These are phyloP conservation scores for Diphasiastrum complanatum DNA, from an alignment of 83 land plant genomes.

Conservation along the genomic window DNA sequence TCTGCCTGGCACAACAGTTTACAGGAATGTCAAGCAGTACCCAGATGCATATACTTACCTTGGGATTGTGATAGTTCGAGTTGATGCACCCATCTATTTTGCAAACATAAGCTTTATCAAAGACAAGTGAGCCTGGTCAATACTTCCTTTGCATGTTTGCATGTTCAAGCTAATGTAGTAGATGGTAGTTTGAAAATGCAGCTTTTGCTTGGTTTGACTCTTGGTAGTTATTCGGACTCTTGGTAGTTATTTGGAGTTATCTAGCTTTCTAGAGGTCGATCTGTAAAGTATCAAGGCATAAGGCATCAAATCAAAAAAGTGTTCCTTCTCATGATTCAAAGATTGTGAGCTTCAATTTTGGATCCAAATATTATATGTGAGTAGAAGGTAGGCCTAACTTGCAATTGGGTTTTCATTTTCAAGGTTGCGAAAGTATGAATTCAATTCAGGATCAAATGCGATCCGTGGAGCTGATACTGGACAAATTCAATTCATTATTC, in stretches of 20 bases:
- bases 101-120: conserved; percentile 89
- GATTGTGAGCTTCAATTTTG: too few relatives aligned
- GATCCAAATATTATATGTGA: not conserved
- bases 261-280: too few relatives aligned
- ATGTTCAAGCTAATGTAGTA: not conserved
- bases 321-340: too few relatives aligned
- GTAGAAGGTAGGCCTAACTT: not conserved
- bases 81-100: conserved; percentile 97
- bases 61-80: conserved; percentile 88
- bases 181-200: not conserved
- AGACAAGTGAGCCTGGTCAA: conserved; percentile 66
- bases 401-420: not conserved
- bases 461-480: conserved; percentile 61
- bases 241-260: not conserved
- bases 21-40: conserved; percentile 78
- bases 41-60: conserved; percentile 94
- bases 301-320: too few relatives aligned
- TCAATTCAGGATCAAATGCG: conserved; percentile 33
- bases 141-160: too few relatives aligned
- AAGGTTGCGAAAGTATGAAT: conserved; percentile 81
- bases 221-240: not conserved
- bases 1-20: conserved; percentile 94
- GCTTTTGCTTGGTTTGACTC: not conserved
- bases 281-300: too few relatives aligned
- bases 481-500: conserved; percentile 61